These are phyloP conservation scores for Lachancea fermentati DNA, from an alignment of 805 yeast species.

Conservation along the genomic window DNA sequence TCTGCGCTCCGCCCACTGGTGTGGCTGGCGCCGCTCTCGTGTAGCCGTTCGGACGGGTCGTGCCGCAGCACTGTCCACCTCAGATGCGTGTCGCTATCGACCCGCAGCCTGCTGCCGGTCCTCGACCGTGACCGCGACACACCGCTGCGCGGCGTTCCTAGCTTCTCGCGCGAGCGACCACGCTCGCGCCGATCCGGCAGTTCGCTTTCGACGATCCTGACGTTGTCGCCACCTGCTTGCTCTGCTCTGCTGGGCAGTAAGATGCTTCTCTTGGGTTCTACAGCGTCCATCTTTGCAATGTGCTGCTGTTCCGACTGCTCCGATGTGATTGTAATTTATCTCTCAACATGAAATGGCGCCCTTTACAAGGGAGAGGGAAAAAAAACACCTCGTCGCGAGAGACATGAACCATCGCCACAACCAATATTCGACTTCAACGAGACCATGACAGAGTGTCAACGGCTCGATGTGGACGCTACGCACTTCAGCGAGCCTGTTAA, in stretches of 20 bases:
- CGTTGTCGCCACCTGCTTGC: constrained; percentile 6
- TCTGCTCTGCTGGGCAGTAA: constrained; percentile 8
- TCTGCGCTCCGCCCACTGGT: constrained; percentile 35
- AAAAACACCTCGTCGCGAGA: no score
- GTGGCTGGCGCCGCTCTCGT: constrained; percentile 15
- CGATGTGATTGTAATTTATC: no score
- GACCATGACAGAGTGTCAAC: background rate
- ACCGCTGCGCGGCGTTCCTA: constrained; percentile 7
- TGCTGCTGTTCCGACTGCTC: background rate
- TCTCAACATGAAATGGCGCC: no score
- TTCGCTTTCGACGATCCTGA: constrained; percentile 10
- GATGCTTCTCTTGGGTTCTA: constrained; percentile 9
- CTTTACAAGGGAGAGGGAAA: no score
- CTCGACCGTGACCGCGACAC: constrained; percentile 17
- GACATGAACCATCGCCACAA: no score
- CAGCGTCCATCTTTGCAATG: constrained; percentile 4
- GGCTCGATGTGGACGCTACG: constrained; percentile 7
- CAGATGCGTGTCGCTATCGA: constrained; percentile 36
- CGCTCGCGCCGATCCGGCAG: constrained; percentile 22
- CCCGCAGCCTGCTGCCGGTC: constrained; percentile 27
- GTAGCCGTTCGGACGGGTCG: constrained; percentile 66
- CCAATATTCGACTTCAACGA: background rate
- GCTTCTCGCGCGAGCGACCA: constrained; percentile 23
- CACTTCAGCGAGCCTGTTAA: constrained; percentile 37
- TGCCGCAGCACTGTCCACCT: constrained; percentile 65